Evolutionary conservation across 352 stramenopile species (phyloP).

Genomic region (Pythium scleroteichum): DNA sequence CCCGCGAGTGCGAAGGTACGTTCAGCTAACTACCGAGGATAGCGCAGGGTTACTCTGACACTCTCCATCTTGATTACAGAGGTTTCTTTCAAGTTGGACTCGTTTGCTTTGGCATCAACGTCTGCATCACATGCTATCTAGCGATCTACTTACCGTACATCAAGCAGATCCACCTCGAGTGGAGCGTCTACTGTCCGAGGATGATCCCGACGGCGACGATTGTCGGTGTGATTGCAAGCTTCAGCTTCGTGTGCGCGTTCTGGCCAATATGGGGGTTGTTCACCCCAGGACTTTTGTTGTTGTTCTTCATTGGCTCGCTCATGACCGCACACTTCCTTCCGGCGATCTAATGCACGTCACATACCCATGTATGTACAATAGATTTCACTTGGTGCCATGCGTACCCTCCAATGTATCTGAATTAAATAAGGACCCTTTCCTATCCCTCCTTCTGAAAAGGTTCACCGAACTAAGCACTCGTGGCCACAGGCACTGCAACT

Average conservation of each 20-base stretch:
- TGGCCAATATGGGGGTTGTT: conserved; percentile 93
- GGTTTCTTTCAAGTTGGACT: conserved; percentile 81
- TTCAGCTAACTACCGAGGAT: background rate
- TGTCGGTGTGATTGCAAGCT: conserved; percentile 58
- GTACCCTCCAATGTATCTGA: background rate
- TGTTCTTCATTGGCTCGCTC: conserved; percentile 90
- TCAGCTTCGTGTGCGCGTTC: conserved; percentile 85
- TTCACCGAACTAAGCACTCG: conserved; percentile 30
- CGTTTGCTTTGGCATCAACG: conserved; percentile 76
- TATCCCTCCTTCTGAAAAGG: background rate
- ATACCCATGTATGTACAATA: conserved; percentile 16
- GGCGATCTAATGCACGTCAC: conserved; percentile 55
- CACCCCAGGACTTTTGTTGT: conserved; percentile 85
- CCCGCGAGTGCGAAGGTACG: conserved; percentile 48
- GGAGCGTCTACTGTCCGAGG: conserved; percentile 92
- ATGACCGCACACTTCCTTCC: conserved; percentile 95
- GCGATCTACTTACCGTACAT: conserved; percentile 87
- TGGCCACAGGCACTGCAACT: conserved; percentile 40
- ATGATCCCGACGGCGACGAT: conserved; percentile 89
- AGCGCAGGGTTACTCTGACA: no score
- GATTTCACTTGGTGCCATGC: background rate
- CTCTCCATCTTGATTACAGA: conserved; percentile 29
- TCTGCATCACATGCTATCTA: conserved; percentile 88
- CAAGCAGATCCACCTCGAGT: conserved; percentile 78
- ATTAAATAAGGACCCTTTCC: conserved; percentile 15